Evolutionary conservation across 2,329 filamentous ascomycete species (phyloP).

Genomic region (Falciphora oryzae): DNA sequence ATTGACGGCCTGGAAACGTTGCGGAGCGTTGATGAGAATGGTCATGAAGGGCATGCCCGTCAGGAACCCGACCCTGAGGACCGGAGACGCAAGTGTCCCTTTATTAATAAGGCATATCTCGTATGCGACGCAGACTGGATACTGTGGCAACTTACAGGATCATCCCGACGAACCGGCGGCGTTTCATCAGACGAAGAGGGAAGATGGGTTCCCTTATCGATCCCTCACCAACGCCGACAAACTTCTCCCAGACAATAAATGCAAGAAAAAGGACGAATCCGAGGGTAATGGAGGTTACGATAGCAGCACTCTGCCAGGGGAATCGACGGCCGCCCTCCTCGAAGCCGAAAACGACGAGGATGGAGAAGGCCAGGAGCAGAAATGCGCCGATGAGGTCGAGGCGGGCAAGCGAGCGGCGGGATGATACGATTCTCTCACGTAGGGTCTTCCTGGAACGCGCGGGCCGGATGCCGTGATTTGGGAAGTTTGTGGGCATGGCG

Average conservation of each 20-base stretch:
- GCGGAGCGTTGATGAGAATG: constrained; percentile 29
- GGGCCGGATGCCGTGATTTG: constrained; percentile 15
- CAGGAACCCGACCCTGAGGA: constrained; percentile 23
- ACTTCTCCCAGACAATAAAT: constrained; percentile 25
- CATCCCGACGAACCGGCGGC: constrained; percentile 25
- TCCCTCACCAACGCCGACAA: constrained; percentile 13
- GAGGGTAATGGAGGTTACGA: constrained; percentile 27
- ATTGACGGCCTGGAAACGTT: constrained; percentile 37
- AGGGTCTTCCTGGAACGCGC: not conserved
- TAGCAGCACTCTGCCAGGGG: constrained; percentile 33
- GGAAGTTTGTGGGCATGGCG: constrained; percentile 23
- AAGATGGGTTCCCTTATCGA: constrained; percentile 26
- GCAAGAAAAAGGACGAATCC: constrained; percentile 19
- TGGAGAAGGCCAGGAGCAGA: constrained; percentile 33
- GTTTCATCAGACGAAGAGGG: constrained; percentile 26
- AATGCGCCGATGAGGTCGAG: constrained; percentile 27
- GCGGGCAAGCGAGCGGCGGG: constrained; percentile 19
- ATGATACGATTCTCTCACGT: constrained; percentile 16
- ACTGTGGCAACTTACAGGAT: constrained; percentile 24
- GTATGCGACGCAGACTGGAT: not conserved
- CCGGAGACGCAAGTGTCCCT: no score
- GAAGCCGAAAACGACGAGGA: constrained; percentile 39
- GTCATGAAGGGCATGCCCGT: constrained; percentile 29
- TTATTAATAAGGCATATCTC: not conserved
- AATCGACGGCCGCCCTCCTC: constrained; percentile 37